Evolutionary conservation across 2,329 filamentous ascomycete genomes (phyloP), one percentile per base, ranked within the genome.

Genomic region (Pseudocercospora musae): DNA sequence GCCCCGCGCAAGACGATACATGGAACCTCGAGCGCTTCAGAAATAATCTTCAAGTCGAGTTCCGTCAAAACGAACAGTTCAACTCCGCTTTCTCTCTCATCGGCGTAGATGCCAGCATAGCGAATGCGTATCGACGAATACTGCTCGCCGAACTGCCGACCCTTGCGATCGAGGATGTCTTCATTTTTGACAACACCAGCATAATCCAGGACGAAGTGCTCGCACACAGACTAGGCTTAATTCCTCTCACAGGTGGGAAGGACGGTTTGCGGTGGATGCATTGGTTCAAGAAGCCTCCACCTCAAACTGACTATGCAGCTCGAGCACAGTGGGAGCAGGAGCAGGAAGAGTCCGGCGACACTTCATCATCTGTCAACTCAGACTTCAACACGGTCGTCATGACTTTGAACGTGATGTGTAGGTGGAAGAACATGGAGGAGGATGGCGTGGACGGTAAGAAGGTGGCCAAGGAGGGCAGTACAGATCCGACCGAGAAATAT

Each of bases 131-230:
- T 82, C 92, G 95, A 64, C 92, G 95, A 71, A 98, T 98, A 72
- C 85, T 98, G 72, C 89, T 99, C 77, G 86, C 94, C 69, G 96
- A 99, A 81, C 90, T 99, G 58, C 92, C 94, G 18, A 95, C 92
- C 1, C 85, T 99, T 50, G 95, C 96, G 69, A 93, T 99, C 72
- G 95, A 99, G 82, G 89, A 87, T 66, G 91, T 96, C 75, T 99
- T 90, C 79, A 88, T 98, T 67, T 86, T 91, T 75, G 96, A 97
- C 82, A 99, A 99, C 82, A 98, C 94, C 56, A 96, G 92, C 4
- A 92, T 99, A 37, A 95, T 99, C 72, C 94, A 98, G 77, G 95
- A 99, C 75, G 95, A 99, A 81, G 94, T 99, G 4, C 87, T 99
- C 57, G 89, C 93, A 15, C 91, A 95, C 76, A 86, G 95, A 49